Percentiles rank a stretch among this genome's conserved stretches.
Conservation (phyloP, 177 flowering plant species). For the Tripterygium wilfordii region DNA sequence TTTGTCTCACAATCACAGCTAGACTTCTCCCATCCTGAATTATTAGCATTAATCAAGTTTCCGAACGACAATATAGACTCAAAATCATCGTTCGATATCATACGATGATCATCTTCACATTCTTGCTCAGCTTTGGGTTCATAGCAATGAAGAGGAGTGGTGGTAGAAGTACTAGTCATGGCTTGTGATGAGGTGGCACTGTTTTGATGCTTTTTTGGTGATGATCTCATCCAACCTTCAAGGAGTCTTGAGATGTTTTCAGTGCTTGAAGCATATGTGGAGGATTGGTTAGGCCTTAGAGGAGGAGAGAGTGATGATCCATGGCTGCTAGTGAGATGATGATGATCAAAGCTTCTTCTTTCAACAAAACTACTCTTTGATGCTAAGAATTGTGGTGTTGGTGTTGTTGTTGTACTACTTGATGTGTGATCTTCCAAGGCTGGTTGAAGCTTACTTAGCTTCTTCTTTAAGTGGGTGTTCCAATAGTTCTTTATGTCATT, state of each 20-base stretch:
- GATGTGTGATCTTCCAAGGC: too few relatives aligned
- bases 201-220: slow-evolving; percentile 34
- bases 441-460: slow-evolving; percentile 62
- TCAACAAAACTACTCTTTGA: slow-evolving; percentile 11
- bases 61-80: slow-evolving; percentile 51
- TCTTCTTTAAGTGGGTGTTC: slow-evolving; percentile 96
- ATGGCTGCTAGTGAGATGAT: slow-evolving; percentile 1
- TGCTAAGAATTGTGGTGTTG: too few relatives aligned
- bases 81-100: slow-evolving; percentile 33
- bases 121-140: slow-evolving; percentile 26
- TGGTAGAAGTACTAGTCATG: neutral
- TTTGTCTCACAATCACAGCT: slow-evolving; percentile 13
- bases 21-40: slow-evolving; percentile 37
- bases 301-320: neutral
- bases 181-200: too few relatives aligned
- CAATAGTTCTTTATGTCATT: slow-evolving; percentile 95
- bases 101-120: slow-evolving; percentile 12
- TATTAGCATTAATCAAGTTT: slow-evolving; percentile 29
- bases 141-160: slow-evolving; percentile 2
- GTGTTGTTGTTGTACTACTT: too few relatives aligned
- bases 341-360: slow-evolving; percentile 3
- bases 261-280: slow-evolving; percentile 79
- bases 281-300: slow-evolving; percentile 8
- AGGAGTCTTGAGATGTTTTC: slow-evolving; percentile 86
- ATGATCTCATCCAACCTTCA: slow-evolving; percentile 86